phyloP scores from a whole-genome alignment of 306 rosid genomes.

The Trifolium dubium region DNA sequence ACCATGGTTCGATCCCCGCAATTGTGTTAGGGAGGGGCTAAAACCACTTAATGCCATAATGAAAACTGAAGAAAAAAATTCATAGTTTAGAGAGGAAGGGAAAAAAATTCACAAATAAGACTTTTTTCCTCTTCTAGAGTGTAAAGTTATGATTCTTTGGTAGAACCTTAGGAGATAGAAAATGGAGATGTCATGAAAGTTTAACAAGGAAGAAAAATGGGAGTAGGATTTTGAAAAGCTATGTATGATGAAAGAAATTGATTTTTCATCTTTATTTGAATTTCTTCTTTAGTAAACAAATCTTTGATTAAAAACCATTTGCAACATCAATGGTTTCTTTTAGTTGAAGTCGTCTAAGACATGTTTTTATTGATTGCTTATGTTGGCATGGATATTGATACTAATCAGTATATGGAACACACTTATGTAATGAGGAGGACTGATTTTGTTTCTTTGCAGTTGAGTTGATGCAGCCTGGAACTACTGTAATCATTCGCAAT shows the following conservation, averaged over 20 bases:
- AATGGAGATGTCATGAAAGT: not conserved
- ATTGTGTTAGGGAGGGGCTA: too few relatives aligned
- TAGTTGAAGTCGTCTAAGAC: not conserved
- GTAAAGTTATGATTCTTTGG: not conserved
- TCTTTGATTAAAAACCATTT: too few relatives aligned
- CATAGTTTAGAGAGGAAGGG: not conserved
- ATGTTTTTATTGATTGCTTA: not conserved
- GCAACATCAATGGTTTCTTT: not conserved
- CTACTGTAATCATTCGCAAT: slow-evolving; percentile 54
- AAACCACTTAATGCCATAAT: too few relatives aligned
- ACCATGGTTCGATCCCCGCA: too few relatives aligned
- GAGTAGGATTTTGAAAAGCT: not conserved
- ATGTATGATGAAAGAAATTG: not conserved
- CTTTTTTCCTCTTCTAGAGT: not conserved
- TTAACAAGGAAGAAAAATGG: not conserved
- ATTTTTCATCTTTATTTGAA: not conserved
- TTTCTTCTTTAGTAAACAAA: not conserved
- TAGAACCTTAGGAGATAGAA: not conserved
- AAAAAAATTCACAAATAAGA: not conserved
- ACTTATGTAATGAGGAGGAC: not conserved
- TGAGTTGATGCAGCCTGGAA: slow-evolving; percentile 51
- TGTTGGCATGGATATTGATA: not conserved
- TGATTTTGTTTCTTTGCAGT: slow-evolving; percentile 41
- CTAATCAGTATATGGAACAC: not conserved
- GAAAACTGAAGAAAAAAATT: too few relatives aligned